Evolutionary conservation across 495 filamentous ascomycete genomes (phyloP).

Genomic region (Sphaerosporella brunnea): DNA sequence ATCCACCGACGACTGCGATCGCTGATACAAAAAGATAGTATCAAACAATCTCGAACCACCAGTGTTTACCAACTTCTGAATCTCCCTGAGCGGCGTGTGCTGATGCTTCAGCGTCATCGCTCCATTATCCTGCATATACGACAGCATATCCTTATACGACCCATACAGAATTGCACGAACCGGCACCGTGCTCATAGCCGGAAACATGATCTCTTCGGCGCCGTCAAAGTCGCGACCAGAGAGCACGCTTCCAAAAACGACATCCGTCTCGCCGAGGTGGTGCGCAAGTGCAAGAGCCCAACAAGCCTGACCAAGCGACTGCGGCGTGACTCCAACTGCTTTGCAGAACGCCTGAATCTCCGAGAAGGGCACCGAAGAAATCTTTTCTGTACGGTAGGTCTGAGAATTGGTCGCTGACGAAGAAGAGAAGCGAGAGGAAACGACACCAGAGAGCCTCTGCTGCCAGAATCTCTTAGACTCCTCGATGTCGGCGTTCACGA

Average conservation of each 20-base stretch:
- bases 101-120: slow-evolving; percentile 38
- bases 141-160: slow-evolving; percentile 38
- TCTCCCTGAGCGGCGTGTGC: slow-evolving; percentile 47
- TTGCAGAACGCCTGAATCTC: slow-evolving; percentile 38
- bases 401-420: not conserved
- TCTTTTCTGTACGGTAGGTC: slow-evolving; percentile 32
- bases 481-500: slow-evolving; percentile 26
- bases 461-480: slow-evolving; percentile 42
- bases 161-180: slow-evolving; percentile 49
- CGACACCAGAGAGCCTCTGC: slow-evolving; percentile 35
- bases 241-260: slow-evolving; percentile 52
- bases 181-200: slow-evolving; percentile 61
- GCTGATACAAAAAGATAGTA: slow-evolving; percentile 56
- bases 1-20: slow-evolving; percentile 12
- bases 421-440: slow-evolving; percentile 24
- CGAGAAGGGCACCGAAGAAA: slow-evolving; percentile 27
- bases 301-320: slow-evolving; percentile 46
- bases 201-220: slow-evolving; percentile 46
- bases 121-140: slow-evolving; percentile 45
- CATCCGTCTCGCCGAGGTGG: slow-evolving; percentile 38
- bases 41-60: slow-evolving; percentile 37
- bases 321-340: slow-evolving; percentile 39
- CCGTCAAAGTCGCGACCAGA: slow-evolving; percentile 47
- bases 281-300: slow-evolving; percentile 46
- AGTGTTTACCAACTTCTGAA: slow-evolving; percentile 32